Evolutionary conservation across 75 land plant genomes (phyloP), one percentile per base, ranked within the genome.

Genomic region (Picea glauca): DNA sequence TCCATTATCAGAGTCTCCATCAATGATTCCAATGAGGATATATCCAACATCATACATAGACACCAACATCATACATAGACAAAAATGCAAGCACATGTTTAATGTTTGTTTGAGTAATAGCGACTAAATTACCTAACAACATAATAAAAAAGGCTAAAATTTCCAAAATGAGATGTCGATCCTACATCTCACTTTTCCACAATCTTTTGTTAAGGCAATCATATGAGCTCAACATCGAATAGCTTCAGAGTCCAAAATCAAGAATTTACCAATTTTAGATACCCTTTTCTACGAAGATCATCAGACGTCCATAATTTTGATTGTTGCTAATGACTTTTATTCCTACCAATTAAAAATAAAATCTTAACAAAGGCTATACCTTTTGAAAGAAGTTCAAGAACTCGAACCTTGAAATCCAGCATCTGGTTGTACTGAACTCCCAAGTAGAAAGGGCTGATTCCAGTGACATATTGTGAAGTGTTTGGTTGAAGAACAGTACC

Each of bases 381-480:
- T 83, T 83, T 60, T 33, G 83, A 65, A 23, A 78, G 63, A 59
- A 82, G 76, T 60, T 87, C 79, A 64, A 81, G 80, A 75, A 80
- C 87, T 72, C 64, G 84, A 15, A 76, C 21, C 74, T 86, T 91
- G 82, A 93, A 85, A 17, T 91, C 82, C 81, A 85, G 85, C 90
- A 93, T 89, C 62, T 93, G 92, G 46, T 86, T 88, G 84, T 84
- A 85, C 76, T 93, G 96, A 80, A 93, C 84, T 43, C 84, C 89
- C 50, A 93, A 75, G 58, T 87, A 91, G 78, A 93, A 93, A 21
- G 96, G 96, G 78, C 93, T 93, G 38, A 91, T 64, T 38, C 93
- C 91, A 35, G 85, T 81, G 13, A 89, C 91, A 61, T 85, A 91
- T 17, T 85, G 81, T 31, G 91, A 91, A 50, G 89, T 91, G 32